Base-by-base conservation (phyloP, 2,329 filamentous ascomycete genomes). In the Penicillium sp. region DNA sequence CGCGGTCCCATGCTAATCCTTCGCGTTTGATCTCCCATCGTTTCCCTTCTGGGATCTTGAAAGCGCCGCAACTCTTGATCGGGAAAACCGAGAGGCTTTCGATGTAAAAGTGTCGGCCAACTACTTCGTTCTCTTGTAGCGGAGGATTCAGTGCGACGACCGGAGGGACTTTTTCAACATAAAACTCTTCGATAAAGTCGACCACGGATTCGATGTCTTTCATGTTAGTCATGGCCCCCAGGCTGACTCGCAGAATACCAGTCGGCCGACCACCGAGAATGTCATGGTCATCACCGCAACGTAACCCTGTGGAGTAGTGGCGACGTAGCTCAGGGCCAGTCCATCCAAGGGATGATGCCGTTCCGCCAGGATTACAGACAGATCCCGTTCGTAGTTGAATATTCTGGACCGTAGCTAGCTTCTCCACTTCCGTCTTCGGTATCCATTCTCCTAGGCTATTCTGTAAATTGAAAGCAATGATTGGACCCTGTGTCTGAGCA, bases 41-140 rank as follows among this genome's bases (percentile, higher is more conserved):
- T 7, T 74, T 75, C 2, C 77, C 80, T 0, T 73, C 56, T 1
- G 90, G 87, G 28, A 97, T 79, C 33, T 77, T 76, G 69, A 88
- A 95, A 0, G 89, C 89, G 15, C 85, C 89, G 64, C 94, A 97
- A 68, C 91, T 96, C 72, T 99, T 99, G 66, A 99, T 92, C 0
- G 94, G 94, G 65, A 91, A 99, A 0, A 97, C 82, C 1, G 80
- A 84, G 15, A 92, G 80, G 48, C 78, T 79, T 56, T 87, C 83
- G n/a, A 90, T 78, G 42, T 76, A 76, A 48, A 84, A 75, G 41
- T 64, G 61, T 12, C 59, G 57, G 8, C 45, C 55, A n/a, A 57
- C 48, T 2, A 55, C 15, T 12, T 57, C 56, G 42, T 38, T 47
- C 9, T 59, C 52, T 41, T 51, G 45, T 7, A 51, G 15, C 12